These are phyloP conservation scores for Thelonectria blattea DNA, from an alignment of 2,329 filamentous ascomycete genomes.

Conservation along the genomic window DNA sequence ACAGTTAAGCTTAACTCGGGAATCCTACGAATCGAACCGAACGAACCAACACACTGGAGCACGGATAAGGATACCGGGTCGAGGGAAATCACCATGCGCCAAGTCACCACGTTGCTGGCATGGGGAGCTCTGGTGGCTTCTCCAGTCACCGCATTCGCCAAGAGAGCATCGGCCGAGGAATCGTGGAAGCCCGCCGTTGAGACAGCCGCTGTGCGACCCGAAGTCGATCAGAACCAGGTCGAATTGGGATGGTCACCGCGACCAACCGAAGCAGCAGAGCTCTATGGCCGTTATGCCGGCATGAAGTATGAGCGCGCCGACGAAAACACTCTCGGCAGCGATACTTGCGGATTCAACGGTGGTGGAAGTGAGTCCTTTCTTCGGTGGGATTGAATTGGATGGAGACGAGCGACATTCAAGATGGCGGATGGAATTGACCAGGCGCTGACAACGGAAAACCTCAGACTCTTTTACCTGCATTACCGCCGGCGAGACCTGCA, in stretches of 20 bases:
- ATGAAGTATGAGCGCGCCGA: conserved; percentile 40
- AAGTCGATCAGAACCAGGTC: conserved; percentile 33
- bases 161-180: conserved; percentile 26
- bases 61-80: neutral
- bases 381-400: neutral
- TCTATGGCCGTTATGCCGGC: conserved; percentile 38
- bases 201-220: conserved; percentile 27
- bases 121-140: conserved; percentile 33
- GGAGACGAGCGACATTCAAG: neutral
- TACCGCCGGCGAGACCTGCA: conserved; percentile 36
- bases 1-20: neutral
- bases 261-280: conserved; percentile 40
- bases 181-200: conserved; percentile 41
- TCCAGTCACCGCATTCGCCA: conserved; percentile 34
- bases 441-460: neutral
- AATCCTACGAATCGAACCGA: neutral
- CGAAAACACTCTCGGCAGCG: conserved; percentile 37
- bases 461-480: conserved; percentile 41
- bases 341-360: conserved; percentile 42
- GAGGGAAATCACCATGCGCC: conserved; percentile 24
- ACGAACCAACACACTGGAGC: neutral
- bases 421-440: neutral
- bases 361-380: conserved; percentile 39
- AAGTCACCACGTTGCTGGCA: conserved; percentile 30
- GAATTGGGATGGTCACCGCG: conserved; percentile 41